Conservation (phyloP, 176 grass and related monocot species). For the Musa itinerans region DNA sequence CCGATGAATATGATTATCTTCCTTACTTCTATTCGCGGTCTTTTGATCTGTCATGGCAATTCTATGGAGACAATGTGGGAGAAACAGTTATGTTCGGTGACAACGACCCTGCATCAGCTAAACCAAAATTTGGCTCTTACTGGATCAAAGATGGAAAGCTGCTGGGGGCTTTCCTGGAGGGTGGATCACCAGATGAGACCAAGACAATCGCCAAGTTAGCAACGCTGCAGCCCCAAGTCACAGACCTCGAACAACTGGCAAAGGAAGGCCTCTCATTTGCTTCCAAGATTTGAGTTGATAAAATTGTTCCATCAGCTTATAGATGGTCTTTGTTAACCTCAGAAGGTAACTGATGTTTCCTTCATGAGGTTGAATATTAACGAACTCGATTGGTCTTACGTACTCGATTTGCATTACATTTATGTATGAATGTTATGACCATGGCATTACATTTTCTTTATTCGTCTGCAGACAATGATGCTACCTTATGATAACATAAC, state of each 20-base stretch:
- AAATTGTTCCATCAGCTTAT: neutral
- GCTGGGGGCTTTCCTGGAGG: slow-evolving; percentile 71
- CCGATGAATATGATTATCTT: slow-evolving; percentile 72
- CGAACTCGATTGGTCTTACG: neutral
- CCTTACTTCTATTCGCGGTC: slow-evolving; percentile 93
- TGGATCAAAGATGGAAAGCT: slow-evolving; percentile 94
- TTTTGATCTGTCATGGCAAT: slow-evolving; percentile 84
- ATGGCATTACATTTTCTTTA: no score
- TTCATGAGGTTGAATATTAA: neutral
- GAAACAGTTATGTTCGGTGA: slow-evolving; percentile 73
- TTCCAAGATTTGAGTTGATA: slow-evolving; percentile 49
- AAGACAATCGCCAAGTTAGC: slow-evolving; percentile 81
- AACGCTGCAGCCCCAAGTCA: slow-evolving; percentile 38
- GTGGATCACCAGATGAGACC: slow-evolving; percentile 72
- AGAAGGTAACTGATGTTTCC: neutral
- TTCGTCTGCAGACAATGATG: no score
- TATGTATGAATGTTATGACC: no score
- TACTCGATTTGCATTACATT: no score
- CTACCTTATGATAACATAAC: no score
- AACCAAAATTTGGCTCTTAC: slow-evolving; percentile 88
- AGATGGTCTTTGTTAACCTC: neutral
- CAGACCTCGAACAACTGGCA: slow-evolving; percentile 39
- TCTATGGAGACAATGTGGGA: slow-evolving; percentile 87
- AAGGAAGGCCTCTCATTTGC: slow-evolving; percentile 65
- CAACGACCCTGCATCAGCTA: slow-evolving; percentile 46